A percentile compares a stretch with the other conserved stretches of the same genome.
Conservation (phyloP, 2,329 filamentous ascomycete species). For the Fusarium odoratissimum region DNA sequence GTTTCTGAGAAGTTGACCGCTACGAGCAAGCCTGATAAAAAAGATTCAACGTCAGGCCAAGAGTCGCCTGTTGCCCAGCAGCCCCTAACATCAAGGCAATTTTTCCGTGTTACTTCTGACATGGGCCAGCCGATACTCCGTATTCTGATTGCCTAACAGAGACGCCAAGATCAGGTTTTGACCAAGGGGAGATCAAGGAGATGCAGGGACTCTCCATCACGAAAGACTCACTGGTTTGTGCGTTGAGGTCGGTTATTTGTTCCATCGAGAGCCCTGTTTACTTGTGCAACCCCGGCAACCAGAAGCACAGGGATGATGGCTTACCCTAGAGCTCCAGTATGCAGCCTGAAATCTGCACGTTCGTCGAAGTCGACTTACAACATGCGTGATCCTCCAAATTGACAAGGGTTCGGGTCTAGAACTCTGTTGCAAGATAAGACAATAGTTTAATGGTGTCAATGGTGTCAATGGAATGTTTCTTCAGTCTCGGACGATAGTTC, state of each 20-base stretch:
- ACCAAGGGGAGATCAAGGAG: background rate
- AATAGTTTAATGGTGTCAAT: background rate
- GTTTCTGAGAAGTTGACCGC: background rate
- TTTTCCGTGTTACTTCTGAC: slow-evolving; percentile 18
- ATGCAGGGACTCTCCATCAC: slow-evolving; percentile 6
- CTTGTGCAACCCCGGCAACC: slow-evolving; percentile 33
- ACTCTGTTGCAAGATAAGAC: background rate
- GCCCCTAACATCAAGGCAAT: slow-evolving; percentile 9
- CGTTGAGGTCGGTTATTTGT: slow-evolving; percentile 5
- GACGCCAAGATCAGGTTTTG: slow-evolving; percentile 13
- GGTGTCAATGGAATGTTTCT: background rate
- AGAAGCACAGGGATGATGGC: background rate
- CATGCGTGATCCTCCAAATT: background rate
- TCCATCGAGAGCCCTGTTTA: slow-evolving; percentile 7
- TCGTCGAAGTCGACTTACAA: background rate
- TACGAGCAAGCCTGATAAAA: slow-evolving; percentile 12
- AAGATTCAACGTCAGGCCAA: slow-evolving; percentile 12
- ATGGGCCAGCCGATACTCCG: slow-evolving; percentile 12
- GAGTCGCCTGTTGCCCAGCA: slow-evolving; percentile 30
- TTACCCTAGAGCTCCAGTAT: background rate
- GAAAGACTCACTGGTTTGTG: slow-evolving; percentile 16
- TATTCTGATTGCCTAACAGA: slow-evolving; percentile 8
- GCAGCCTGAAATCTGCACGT: background rate
- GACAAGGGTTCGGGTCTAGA: background rate
- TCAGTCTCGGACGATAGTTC: background rate